Evolutionary conservation across 164 flowering plant species (phyloP), one percentile per base, ranked within the genome.

Genomic region (Tetrastigma voinierianum): DNA sequence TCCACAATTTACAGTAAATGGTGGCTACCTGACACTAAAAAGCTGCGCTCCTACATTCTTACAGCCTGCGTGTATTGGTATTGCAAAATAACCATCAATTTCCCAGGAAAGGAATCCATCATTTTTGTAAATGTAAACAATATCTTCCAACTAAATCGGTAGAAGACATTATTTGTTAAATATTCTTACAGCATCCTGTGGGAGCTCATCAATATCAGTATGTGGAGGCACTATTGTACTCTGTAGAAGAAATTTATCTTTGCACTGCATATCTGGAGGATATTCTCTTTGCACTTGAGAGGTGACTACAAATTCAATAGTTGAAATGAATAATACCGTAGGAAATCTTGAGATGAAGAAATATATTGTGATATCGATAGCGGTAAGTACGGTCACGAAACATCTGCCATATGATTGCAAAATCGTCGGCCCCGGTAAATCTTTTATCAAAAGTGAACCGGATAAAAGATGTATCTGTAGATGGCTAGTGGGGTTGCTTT

Each of bases 191-290:
- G 90, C 79, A 57, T 93, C 95, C 54, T 71, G 77, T 6, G 93
- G 89, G 74, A 90, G 87, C 68, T 89, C 90, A 77, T 90, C 93
- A 62, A 84, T 71, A 67, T 90, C 95, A 48, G 83, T 73, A 81
- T 81, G 67, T 52, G 90, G 76, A 68, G 93, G 72, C 54, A 93
- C 98, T 63, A 70, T 71, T 15, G 92, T 81, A 73, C 95, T 87
- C 74, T 90, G 98, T 52, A 93, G 75, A 68, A 93, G 96, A 83
- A 93, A 93, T 69, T 93, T 93, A 78, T 93, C 98, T 78, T 78
- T 90, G 88, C 95, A 90, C 51, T 86, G 90, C 93, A 90, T 85
- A 72, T 87, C 90, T 40, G 89, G 86, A 59, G 96, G 95, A 73
- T 77, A 82, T 71, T 93, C 93, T 13, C 67, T 75, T 56, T 87